These are phyloP conservation scores for Phialophora chinensis DNA, from an alignment of 2,329 filamentous ascomycete species.

Conservation along the genomic window DNA sequence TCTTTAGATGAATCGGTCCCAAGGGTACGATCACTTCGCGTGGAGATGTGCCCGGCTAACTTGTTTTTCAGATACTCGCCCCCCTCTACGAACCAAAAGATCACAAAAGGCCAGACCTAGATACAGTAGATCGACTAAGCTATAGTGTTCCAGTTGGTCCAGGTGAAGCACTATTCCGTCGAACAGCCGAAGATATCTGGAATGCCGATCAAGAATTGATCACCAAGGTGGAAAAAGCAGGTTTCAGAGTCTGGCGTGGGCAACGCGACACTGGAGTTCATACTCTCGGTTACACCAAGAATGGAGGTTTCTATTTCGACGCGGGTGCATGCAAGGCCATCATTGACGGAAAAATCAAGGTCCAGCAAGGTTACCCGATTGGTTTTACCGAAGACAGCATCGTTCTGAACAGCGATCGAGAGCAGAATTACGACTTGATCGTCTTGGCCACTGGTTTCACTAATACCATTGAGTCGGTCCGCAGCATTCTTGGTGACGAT, in stretches of 20 bases:
- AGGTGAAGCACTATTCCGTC: constrained; percentile 17
- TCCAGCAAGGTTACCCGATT: constrained; percentile 68
- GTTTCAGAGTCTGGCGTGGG: constrained; percentile 7
- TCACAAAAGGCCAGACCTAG: constrained; percentile 22
- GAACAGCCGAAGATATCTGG: constrained; percentile 18
- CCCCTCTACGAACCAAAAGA: constrained; percentile 24
- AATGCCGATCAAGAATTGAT: constrained; percentile 23
- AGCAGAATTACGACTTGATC: constrained; percentile 58
- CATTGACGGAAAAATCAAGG: constrained; percentile 66
- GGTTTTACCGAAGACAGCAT: constrained; percentile 45
- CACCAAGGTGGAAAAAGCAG: constrained; percentile 14
- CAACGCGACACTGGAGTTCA: constrained; percentile 6
- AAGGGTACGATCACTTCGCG: constrained; percentile 10
- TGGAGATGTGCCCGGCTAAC: not conserved
- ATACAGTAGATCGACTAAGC: constrained; percentile 15
- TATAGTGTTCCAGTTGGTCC: constrained; percentile 19
- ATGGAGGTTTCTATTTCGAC: constrained; percentile 51
- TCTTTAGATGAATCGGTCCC: constrained; percentile 18
- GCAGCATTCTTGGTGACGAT: constrained; percentile 65
- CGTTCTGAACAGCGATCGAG: constrained; percentile 3
- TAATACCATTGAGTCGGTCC: constrained; percentile 69
- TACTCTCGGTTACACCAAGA: constrained; percentile 22
- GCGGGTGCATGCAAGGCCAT: constrained; percentile 60
- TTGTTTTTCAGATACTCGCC: constrained; percentile 13
- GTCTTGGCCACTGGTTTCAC: constrained; percentile 65